These are phyloP conservation scores for Alternaria dauci DNA, from an alignment of 2,329 filamentous ascomycete species.

Conservation along the genomic window DNA sequence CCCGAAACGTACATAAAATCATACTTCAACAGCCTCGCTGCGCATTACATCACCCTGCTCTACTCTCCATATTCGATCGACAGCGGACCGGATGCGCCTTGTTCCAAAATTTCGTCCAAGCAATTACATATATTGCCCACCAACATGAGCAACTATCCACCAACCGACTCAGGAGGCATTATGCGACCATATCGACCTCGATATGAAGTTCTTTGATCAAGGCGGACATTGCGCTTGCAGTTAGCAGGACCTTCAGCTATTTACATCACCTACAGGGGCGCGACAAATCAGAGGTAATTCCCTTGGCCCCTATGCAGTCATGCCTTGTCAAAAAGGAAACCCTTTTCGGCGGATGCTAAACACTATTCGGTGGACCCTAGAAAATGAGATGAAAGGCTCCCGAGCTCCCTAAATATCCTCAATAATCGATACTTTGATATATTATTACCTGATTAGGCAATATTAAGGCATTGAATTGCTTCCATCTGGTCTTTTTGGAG, in stretches of 20 bases:
- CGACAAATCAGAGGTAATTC: conserved; percentile 9
- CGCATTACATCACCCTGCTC: background rate
- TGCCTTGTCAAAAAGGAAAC: background rate
- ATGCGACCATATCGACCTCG: background rate
- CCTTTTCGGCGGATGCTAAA: no score
- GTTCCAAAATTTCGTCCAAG: no score
- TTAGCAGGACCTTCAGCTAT: background rate
- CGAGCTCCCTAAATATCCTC: no score
- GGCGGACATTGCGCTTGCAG: background rate
- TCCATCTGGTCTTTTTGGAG: no score
- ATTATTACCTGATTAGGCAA: no score
- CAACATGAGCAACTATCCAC: background rate
- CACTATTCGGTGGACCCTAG: no score
- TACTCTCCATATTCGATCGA: no score
- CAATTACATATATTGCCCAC: no score
- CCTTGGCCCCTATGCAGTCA: conserved; percentile 11
- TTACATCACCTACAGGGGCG: background rate
- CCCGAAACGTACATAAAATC: background rate
- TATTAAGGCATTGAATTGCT: no score
- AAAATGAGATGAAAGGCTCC: no score
- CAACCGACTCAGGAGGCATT: background rate
- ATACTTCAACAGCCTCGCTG: background rate
- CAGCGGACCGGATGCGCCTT: no score
- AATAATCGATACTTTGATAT: no score
- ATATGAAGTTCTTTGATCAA: background rate